Base-by-base conservation (phyloP, 805 yeast species). In the Wickerhamiella azymoides region DNA sequence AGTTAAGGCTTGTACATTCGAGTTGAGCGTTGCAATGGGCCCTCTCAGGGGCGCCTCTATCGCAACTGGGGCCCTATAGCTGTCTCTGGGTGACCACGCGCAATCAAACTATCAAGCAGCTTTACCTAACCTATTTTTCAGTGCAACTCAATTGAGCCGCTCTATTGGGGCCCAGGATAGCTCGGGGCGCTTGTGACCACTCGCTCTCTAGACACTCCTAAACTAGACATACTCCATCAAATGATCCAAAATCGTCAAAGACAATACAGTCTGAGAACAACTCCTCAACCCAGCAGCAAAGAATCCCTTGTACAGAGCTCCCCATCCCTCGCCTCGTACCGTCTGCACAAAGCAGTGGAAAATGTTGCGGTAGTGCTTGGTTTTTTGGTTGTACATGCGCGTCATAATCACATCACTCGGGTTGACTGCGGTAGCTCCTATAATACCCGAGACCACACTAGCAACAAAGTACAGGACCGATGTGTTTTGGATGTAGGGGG, bases 401-500 rank as follows among this genome's bases (percentile, higher is more conserved):
- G 98, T 92, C 64, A 92, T 69, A 42, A 92, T 73, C 39, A 92
- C 97, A 63, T 92, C 98, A 76, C 95, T 85, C 16, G 98, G 97
- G 62, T 88, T 92, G 96, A 92, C 88, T 28, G 84, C 94, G 18
- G 86, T 69, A 42, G 93, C 88, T 32, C 92, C 97, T 54, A 95
- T 96, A 33, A 86, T 60, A 39, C 98, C 98, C 5, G 96, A 79
- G 52, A 73, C 65, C 1, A 88, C 76, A 37, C 86, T 76, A 1
- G 95, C 75, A 8, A 72, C 57, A 50, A 89, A 70, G 61, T 85
- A 95, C 49, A 83, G 66, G 2, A 69, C 68, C 2, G 86, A 72
- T 32, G 86, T 83, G 37, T 79, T 80, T 3, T 62, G 59, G 30
- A 73, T 68, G 54, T 76, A 62, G 14, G 69, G 68, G 40, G 75